Base-by-base conservation (phyloP, 345 rosid genomes). In the Rhodamnia argentea region DNA sequence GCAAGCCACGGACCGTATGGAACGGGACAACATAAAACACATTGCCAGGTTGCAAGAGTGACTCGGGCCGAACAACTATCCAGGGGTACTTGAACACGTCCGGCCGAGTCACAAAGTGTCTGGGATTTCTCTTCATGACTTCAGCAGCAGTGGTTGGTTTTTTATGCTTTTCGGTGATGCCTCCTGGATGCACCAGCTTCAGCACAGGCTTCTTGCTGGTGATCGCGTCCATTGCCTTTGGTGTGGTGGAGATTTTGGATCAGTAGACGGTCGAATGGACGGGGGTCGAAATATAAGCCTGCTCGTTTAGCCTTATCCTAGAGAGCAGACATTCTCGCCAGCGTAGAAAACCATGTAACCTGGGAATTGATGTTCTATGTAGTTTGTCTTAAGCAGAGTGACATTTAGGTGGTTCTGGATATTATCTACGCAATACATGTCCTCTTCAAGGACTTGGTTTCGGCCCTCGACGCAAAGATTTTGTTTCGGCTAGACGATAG, bases 21-120 rank as follows among this genome's bases (percentile, higher is more conserved):
- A 76, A 52, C 3, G 93, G 93, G 82, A 92, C 93, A 22, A 92
- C 82, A 78, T 82, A 89, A 85, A 89, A 92, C 44, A 88, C 89
- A 29, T 82, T 58, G 6, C 92, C 94, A 6, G 90, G 91, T 55
- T 87, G 89, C 87, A 91, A 44, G 51, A 91, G 32, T 0, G 92
- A 89, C 60, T 92, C 89, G 0, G 92, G 92, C 32, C 82, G 78
- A 37, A 92, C 90, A n/a, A 90, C 93, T 51, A 90, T 53, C 92
- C 93, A 91, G 4, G 92, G 93, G 78, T 83, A 86, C 88, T 27
- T 85, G 89, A 92, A 91, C 55, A 90, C 88, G 47, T 92, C 92
- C 0, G 93, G 93, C 4, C 92, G 88, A 5, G 93, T 87, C 76
- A 92, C 91, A 6, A 85, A 89, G 87, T 92, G 93, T 44, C 92